phyloP scores from a whole-genome alignment of 1,284 basidiomycete species.

The Tilletiopsis washingtonensis region DNA sequence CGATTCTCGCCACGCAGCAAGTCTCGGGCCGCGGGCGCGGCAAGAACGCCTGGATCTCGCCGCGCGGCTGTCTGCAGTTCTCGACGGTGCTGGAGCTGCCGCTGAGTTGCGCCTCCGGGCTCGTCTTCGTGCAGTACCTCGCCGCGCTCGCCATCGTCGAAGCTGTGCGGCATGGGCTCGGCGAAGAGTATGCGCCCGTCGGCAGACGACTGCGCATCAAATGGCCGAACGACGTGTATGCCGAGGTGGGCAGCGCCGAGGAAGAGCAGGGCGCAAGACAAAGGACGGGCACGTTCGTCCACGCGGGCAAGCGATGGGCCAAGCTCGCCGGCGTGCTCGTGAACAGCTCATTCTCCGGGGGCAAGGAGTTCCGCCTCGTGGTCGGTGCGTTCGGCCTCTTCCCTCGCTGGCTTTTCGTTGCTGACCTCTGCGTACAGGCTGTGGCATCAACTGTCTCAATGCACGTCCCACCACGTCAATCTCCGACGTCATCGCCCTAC shows the following conservation, averaged over 20 bases:
- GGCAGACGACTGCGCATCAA: conserved; percentile 64
- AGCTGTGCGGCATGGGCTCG: conserved; percentile 57
- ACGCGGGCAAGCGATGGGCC: conserved; percentile 29
- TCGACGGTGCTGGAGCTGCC: conserved; percentile 66
- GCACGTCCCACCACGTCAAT: conserved; percentile 75
- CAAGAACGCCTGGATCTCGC: conserved; percentile 85
- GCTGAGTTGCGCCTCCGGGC: conserved; percentile 42
- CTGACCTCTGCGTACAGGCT: conserved; percentile 52
- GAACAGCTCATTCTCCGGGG: conserved; percentile 72
- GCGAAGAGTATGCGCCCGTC: conserved; percentile 53
- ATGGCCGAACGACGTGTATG: conserved; percentile 97
- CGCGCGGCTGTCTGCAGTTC: conserved; percentile 77
- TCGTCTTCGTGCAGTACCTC: conserved; percentile 90
- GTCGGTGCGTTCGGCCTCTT: conserved; percentile 48
- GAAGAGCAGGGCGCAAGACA: conserved; percentile 29
- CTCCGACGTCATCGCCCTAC: conserved; percentile 55
- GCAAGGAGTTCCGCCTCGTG: conserved; percentile 65
- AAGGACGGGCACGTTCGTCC: conserved; percentile 49
- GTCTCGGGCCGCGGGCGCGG: conserved; percentile 82
- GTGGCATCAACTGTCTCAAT: conserved; percentile 81
- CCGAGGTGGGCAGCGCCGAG: conserved; percentile 52
- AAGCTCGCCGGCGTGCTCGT: conserved; percentile 67
- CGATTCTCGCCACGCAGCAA: conserved; percentile 80
- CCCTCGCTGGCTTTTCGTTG: neutral
- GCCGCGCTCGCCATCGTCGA: conserved; percentile 82